Evolutionary conservation across 2,329 filamentous ascomycete species (phyloP).

Genomic region (Scleromitrula shiraiana): DNA sequence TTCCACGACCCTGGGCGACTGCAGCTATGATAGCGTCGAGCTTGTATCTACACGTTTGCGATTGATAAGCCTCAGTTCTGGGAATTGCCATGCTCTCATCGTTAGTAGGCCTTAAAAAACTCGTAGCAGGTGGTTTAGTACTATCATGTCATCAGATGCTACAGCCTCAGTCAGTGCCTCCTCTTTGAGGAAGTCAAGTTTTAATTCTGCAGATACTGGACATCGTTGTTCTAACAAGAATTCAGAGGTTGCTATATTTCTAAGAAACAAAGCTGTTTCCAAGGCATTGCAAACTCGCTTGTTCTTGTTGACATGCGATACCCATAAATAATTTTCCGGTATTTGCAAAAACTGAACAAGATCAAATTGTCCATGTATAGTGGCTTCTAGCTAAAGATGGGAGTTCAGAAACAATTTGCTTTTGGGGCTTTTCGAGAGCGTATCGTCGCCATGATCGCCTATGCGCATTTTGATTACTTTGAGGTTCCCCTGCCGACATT

Average conservation of each 20-base stretch:
- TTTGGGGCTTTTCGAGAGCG: neutral
- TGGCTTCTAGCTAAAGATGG: neutral
- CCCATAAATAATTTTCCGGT: neutral
- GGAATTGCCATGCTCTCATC: too few relatives aligned
- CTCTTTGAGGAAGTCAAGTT: too few relatives aligned
- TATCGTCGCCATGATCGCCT: neutral
- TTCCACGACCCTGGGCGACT: too few relatives aligned
- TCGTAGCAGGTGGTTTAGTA: too few relatives aligned
- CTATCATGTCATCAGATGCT: too few relatives aligned
- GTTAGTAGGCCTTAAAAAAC: too few relatives aligned
- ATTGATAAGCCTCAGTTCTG: too few relatives aligned
- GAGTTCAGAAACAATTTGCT: too few relatives aligned
- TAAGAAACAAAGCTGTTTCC: neutral
- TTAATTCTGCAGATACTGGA: too few relatives aligned
- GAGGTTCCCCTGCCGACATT: neutral
- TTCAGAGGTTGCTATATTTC: neutral
- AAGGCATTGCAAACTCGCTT: neutral
- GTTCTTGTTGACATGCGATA: neutral
- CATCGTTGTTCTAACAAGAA: neutral
- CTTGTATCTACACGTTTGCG: too few relatives aligned
- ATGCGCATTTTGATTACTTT: neutral
- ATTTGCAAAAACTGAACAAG: neutral
- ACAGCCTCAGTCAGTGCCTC: too few relatives aligned
- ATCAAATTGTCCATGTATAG: neutral
- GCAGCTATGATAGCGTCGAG: too few relatives aligned